Evolutionary conservation across 768 basidiomycete genomes (phyloP), one percentile per base, ranked within the genome.

Genomic region (Collybia sordida): DNA sequence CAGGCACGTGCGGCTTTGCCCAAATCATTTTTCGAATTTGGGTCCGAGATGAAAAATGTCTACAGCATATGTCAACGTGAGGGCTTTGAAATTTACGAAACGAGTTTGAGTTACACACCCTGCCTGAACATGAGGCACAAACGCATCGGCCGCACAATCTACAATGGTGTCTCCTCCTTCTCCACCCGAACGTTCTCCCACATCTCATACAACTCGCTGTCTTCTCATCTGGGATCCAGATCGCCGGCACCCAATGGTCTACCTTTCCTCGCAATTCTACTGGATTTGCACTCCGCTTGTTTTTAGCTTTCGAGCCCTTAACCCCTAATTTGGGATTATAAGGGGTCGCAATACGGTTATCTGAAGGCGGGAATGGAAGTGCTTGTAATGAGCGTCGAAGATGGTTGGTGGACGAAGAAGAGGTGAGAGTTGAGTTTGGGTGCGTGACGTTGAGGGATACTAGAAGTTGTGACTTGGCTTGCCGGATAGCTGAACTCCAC

Each of bases 151-250:
- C 92, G 64, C 92, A 95, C 4, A 95, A 71, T 52, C 93, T 71
- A 64, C 92, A 95, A 61, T 95, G 92, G 63, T 95, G 92, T 50
- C 91, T 73, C 56, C 92, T 70, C 56, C 90, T 75, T 60, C 85
- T 67, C 83, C 89, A 88, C 6, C 88, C 86, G 66, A 94, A 95
- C 39, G 77, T 62, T 36, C 79, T 71, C 4, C 82, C 82, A 60
- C 94, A 97, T 8, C 88, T 75, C 92, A 93, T 93, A 63, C 94
- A 97, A 18, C 77, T 74, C 47, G 81, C 79, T n/a, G 90, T 86
- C 64, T 80, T 89, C 51, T 82, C 80, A 61, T 97, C 92, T 0
- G 94, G 92, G 24, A 95, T 85, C 94, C 94, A 97, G 21, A 96
- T 81, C 0, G 94, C 88, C 4, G 94, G 93, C 1, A 93, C 82